phyloP scores from a whole-genome alignment of 352 stramenopile genomes.

The Globisporangium canariense region DNA sequence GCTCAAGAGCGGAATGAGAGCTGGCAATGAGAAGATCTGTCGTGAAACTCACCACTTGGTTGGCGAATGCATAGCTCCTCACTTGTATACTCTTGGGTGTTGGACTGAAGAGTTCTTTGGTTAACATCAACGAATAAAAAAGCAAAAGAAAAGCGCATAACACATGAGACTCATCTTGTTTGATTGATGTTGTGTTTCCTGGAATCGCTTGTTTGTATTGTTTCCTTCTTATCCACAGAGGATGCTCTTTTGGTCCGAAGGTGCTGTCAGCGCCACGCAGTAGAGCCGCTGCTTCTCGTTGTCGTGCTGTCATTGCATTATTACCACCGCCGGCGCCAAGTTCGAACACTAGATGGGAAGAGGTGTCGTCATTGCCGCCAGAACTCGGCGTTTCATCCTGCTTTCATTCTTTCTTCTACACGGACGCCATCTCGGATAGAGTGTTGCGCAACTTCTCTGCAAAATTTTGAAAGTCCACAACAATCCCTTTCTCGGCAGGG shows the following conservation, averaged over 20 bases:
- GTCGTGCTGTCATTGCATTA: too few species aligned
- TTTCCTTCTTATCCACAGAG: conserved; percentile 6
- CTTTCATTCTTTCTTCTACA: conserved; percentile 28
- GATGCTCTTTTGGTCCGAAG: neutral
- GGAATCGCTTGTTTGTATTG: conserved; percentile 7
- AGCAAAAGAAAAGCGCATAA: neutral
- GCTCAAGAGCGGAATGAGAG: neutral
- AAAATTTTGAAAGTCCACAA: conserved; percentile 76
- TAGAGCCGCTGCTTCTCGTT: too few species aligned
- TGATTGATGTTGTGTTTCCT: neutral
- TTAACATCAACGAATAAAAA: neutral
- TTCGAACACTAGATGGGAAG: neutral
- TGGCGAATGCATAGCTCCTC: neutral
- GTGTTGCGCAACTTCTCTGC: conserved; percentile 78
- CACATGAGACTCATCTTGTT: neutral
- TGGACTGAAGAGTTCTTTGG: conserved; percentile 4
- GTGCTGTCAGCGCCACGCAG: too few species aligned
- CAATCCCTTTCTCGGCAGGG: conserved; percentile 61
- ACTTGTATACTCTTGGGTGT: neutral
- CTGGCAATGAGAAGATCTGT: neutral
- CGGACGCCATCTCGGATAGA: conserved; percentile 85
- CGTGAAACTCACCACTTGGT: neutral
- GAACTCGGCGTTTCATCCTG: neutral
- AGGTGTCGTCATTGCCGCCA: neutral
- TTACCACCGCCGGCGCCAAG: neutral